Percentiles rank a stretch among this genome's conserved stretches.
These are phyloP conservation scores for Cercophora newfieldiana DNA, from an alignment of 495 filamentous ascomycete species.

Conservation along the genomic window DNA sequence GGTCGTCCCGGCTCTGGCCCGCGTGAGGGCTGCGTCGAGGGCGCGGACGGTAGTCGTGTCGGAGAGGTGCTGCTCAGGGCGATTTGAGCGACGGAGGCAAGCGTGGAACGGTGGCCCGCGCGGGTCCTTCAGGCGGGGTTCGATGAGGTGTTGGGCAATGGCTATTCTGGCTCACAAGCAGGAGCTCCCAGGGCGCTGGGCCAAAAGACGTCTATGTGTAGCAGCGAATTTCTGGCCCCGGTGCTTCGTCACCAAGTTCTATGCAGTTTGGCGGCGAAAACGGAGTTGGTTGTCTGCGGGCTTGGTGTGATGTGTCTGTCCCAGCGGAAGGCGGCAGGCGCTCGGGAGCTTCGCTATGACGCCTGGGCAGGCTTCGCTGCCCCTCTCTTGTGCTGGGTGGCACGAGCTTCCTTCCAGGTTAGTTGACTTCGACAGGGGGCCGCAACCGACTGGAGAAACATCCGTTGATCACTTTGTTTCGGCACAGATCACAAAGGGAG, in stretches of 20 bases:
- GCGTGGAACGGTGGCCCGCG: background rate
- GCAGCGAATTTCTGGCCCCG: background rate
- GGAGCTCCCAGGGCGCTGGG: background rate
- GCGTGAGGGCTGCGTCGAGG: background rate
- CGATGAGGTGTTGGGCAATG: background rate
- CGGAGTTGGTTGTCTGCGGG: slow-evolving; percentile 1
- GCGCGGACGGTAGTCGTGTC: background rate
- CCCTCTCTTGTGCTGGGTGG: background rate
- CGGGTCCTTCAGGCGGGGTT: background rate
- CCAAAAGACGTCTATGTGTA: slow-evolving; percentile 5
- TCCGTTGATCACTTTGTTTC: background rate
- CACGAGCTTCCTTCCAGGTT: background rate
- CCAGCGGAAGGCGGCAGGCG: slow-evolving; percentile 12
- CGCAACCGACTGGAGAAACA: background rate
- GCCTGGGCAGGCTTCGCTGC: slow-evolving; percentile 7
- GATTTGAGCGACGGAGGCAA: background rate
- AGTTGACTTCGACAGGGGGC: background rate
- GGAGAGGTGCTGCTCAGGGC: background rate
- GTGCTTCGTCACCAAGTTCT: background rate
- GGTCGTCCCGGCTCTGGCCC: slow-evolving; percentile 14
- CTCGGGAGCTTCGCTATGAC: slow-evolving; percentile 13
- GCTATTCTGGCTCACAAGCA: background rate
- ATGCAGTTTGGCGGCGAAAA: background rate
- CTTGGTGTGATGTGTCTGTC: background rate
- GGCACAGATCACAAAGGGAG: background rate